Evolutionary conservation across 768 basidiomycete species (phyloP), one percentile per base, ranked within the genome.

Genomic region (Sistotremastrum suecicum): DNA sequence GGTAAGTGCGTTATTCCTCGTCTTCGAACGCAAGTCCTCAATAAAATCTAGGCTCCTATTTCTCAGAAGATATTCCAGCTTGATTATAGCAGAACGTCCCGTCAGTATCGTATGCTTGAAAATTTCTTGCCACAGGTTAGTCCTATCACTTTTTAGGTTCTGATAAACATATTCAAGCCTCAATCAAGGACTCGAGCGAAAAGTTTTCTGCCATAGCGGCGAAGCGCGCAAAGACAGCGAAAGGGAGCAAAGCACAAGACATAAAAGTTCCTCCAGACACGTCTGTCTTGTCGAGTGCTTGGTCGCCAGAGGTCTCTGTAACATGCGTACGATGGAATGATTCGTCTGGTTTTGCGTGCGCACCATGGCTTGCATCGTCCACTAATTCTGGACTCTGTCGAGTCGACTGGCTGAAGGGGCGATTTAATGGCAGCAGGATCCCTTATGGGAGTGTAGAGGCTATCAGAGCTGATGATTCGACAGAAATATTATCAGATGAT

Each of bases 91-190:
- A 77, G 82, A 37, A 74, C 70, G 5, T 75, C 74, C 0, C 75
- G 76, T 20, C 76, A 86, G 48, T 90, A 75, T 57, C 70, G 92
- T 28, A 88, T 97, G 80, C 63, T 91, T n/a, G 94, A 98, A 48
- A 74, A 76, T 28, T 79, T 94, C 53, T 60, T 83, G 5, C 87
- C 91, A 2, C 75, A 79, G 62, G 90, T 79, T 42, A 36, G 51
- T 12, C n/a, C 51, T 37, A 12, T 11, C 33, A 36, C 30, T 37
- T 35, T 1, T 37, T 37, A 5, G 31, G 34, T 34, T 41, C 43
- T 28, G 37, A 33, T 48, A 50, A 38, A 40, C 37, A 28, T 10
- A 44, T 39, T 39, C 30, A 34, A 37, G 34, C 28, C 34, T 35
- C 29, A 30, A 12, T 38, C 20, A 20, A 20, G 20, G 20, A 20